These are phyloP conservation scores for Cordia subcordata DNA, from an alignment of 257 asterid species.

Conservation along the genomic window DNA sequence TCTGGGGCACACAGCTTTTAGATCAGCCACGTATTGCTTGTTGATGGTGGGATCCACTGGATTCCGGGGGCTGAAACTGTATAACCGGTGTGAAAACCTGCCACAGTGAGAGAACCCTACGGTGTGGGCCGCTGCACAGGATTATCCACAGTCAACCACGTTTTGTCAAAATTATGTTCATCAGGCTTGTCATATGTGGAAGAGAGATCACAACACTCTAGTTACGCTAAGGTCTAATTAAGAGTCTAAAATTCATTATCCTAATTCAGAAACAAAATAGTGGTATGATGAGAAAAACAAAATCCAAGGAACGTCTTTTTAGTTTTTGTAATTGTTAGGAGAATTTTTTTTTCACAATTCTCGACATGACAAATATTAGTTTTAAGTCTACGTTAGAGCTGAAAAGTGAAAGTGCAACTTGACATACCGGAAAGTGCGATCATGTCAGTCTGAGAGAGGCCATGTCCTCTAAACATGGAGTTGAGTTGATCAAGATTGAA, in stretches of 20 bases:
- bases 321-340: too few species aligned
- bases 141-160: neutral
- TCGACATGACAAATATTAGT: too few species aligned
- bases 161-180: too few species aligned
- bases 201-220: too few species aligned
- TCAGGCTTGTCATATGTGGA: too few species aligned
- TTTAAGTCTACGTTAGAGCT: too few species aligned
- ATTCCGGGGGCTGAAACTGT: slow-evolving; percentile 44
- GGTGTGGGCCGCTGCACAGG: slow-evolving; percentile 59
- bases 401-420: neutral
- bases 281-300: too few species aligned
- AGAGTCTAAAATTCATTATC: too few species aligned
- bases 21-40: slow-evolving; percentile 45
- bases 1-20: slow-evolving; percentile 54
- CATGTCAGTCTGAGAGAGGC: slow-evolving; percentile 63
- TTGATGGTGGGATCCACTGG: slow-evolving; percentile 72
- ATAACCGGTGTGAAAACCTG: slow-evolving; percentile 61
- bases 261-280: too few species aligned
- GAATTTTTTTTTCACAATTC: too few species aligned
- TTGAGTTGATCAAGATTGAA: slow-evolving; percentile 66
- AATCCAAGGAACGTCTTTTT: too few species aligned
- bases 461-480: slow-evolving; percentile 51
- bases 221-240: too few species aligned
- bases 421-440: slow-evolving; percentile 83
- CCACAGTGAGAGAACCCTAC: slow-evolving; percentile 84